Percentiles rank a stretch among this genome's conserved stretches.
Conservation (phyloP, 1,139 yeast species). For the Scheffersomyces lignicola region DNA sequence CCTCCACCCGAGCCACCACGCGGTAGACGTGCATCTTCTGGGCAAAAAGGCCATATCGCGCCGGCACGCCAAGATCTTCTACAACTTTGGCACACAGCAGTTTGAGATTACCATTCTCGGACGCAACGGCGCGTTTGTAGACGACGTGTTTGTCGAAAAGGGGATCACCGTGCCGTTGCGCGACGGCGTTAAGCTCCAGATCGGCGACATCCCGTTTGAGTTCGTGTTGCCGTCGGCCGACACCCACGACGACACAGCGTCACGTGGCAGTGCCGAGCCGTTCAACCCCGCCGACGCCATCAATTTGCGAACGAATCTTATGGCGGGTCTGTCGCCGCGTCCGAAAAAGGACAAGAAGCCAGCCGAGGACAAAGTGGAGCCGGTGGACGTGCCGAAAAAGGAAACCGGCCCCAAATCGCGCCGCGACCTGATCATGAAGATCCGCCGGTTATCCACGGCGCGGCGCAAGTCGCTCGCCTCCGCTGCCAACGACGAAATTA, state of each 20-base stretch:
- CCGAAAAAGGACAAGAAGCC: no score
- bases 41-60: constrained; percentile 89
- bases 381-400: constrained; percentile 9
- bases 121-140: constrained; percentile 94
- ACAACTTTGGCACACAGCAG: constrained; percentile 91
- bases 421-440: constrained; percentile 16
- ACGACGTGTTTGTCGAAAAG: constrained; percentile 81
- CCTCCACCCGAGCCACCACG: constrained; percentile 47
- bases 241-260: constrained; percentile 23
- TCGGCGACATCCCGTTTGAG: constrained; percentile 86
- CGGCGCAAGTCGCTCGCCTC: constrained; percentile 42
- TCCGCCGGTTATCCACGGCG: constrained; percentile 36
- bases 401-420: constrained; percentile 11
- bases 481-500: constrained; percentile 43
- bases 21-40: constrained; percentile 90
- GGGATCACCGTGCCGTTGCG: constrained; percentile 85
- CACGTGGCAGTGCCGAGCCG: constrained; percentile 25
- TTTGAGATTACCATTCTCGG: constrained; percentile 91
- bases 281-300: constrained; percentile 57
- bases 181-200: constrained; percentile 83
- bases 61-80: constrained; percentile 90
- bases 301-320: constrained; percentile 48
- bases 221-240: constrained; percentile 72
- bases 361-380: constrained; percentile 10
- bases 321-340: no score